phyloP scores from a whole-genome alignment of 768 basidiomycete genomes.

The Boletellus emodensis region DNA sequence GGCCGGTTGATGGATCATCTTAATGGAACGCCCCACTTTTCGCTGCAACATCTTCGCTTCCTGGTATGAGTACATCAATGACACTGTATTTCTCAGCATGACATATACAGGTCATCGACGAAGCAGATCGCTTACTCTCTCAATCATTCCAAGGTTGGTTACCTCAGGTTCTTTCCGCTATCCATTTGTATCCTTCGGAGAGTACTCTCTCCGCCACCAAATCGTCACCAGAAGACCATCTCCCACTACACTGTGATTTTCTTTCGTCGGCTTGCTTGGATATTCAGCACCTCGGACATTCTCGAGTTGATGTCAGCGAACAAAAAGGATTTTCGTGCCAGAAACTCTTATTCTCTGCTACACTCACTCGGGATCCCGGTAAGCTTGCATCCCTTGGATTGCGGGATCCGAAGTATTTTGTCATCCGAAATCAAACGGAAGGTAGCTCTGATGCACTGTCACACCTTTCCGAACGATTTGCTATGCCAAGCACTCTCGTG shows the following conservation, averaged over 20 bases:
- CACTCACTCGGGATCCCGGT: conserved; percentile 90
- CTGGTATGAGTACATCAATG: conserved; percentile 51
- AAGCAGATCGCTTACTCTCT: conserved; percentile 92
- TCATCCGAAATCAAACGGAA: conserved; percentile 58
- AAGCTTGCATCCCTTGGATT: conserved; percentile 82
- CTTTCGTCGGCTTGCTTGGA: conserved; percentile 59
- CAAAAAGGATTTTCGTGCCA: conserved; percentile 69
- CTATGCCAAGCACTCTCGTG: conserved; percentile 73
- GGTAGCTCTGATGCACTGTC: conserved; percentile 38
- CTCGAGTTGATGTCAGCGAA: conserved; percentile 54
- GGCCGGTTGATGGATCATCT: conserved; percentile 94
- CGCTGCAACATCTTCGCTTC: conserved; percentile 92
- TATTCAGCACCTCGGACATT: conserved; percentile 8
- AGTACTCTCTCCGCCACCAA: not conserved
- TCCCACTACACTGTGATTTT: conserved; percentile 34
- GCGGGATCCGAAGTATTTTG: conserved; percentile 79
- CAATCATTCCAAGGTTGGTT: conserved; percentile 98
- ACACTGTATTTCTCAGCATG: not conserved
- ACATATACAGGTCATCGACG: conserved; percentile 78
- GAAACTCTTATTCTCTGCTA: conserved; percentile 95
- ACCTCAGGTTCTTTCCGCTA: conserved; percentile 74
- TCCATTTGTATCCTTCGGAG: conserved; percentile 37
- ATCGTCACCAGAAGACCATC: conserved; percentile 4
- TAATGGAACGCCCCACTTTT: conserved; percentile 82
- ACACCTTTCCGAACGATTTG: conserved; percentile 70